Evolutionary conservation across 2,329 filamentous ascomycete genomes (phyloP).

Genomic region (Ophiostoma angusticollis): DNA sequence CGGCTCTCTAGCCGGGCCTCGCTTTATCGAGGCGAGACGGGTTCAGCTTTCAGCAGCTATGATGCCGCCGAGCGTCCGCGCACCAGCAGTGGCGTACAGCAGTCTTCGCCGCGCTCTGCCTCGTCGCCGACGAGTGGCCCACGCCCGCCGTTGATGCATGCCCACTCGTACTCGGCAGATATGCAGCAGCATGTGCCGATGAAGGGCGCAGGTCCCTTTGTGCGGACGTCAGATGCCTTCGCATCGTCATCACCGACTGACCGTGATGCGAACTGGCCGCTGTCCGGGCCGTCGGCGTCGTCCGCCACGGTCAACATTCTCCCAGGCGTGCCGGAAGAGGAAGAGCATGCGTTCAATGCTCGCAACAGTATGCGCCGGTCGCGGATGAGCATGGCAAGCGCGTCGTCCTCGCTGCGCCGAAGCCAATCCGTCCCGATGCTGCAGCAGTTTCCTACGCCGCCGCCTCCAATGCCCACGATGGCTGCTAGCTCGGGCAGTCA

Average conservation of each 20-base stretch:
- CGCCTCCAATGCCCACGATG: constrained; percentile 13
- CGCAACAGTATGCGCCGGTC: constrained; percentile 22
- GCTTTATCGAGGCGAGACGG: constrained; percentile 29
- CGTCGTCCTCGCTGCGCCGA: constrained; percentile 37
- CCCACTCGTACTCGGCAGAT: constrained; percentile 18
- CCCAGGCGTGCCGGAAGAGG: constrained; percentile 50
- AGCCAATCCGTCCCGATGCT: constrained; percentile 44
- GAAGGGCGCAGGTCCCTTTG: constrained; percentile 17
- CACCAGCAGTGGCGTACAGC: constrained; percentile 32
- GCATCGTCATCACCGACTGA: constrained; percentile 13
- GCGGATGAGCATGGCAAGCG: constrained; percentile 33
- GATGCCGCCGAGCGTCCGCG: constrained; percentile 31
- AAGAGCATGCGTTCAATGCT: constrained; percentile 32
- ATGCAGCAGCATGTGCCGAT: constrained; percentile 13
- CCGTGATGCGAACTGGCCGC: constrained; percentile 29
- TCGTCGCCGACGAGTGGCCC: neutral
- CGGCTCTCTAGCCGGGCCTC: constrained; percentile 43
- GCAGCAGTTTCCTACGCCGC: constrained; percentile 28
- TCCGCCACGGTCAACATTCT: constrained; percentile 30
- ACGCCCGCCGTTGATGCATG: constrained; percentile 29
- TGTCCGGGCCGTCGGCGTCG: constrained; percentile 20
- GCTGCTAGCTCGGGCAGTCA: constrained; percentile 10
- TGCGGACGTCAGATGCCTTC: constrained; percentile 25
- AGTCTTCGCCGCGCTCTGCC: constrained; percentile 10
- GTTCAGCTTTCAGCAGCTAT: constrained; percentile 23